phyloP scores from a whole-genome alignment of 345 rosid genomes.

The Rhizophora mangle region DNA sequence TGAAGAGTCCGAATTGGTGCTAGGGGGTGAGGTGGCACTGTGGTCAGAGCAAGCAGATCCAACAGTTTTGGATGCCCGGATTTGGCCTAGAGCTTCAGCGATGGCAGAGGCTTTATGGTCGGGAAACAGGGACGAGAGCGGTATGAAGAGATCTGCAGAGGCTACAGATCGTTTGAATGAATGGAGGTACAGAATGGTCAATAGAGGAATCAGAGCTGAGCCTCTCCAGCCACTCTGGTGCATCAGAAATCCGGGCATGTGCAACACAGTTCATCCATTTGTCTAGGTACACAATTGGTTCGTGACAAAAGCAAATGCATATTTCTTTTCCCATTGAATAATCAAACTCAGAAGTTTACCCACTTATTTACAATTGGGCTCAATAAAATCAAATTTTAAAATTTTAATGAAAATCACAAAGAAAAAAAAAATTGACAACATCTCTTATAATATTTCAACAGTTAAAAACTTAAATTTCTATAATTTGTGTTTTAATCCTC shows the following conservation, averaged over 20 bases:
- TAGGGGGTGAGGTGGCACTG: slow-evolving; percentile 87
- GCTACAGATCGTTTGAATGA: slow-evolving; percentile 67
- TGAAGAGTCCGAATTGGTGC: slow-evolving; percentile 66
- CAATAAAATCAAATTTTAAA: no score
- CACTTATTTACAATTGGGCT: no score
- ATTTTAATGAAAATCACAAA: no score
- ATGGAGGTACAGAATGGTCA: slow-evolving; percentile 89
- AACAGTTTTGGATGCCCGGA: slow-evolving; percentile 51
- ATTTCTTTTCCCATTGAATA: no score
- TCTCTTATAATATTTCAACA: no score
- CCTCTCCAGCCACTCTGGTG: slow-evolving; percentile 95
- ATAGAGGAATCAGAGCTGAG: slow-evolving; percentile 73
- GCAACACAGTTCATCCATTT: slow-evolving; percentile 48
- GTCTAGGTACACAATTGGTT: not conserved
- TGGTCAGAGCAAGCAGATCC: slow-evolving; percentile 96
- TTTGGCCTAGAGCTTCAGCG: slow-evolving; percentile 87
- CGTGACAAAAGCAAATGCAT: not conserved
- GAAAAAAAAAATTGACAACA: no score
- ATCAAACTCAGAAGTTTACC: no score
- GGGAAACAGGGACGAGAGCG: slow-evolving; percentile 63
- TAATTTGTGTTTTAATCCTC: no score
- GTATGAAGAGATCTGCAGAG: slow-evolving; percentile 61
- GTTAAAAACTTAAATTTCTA: no score
- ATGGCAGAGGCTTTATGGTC: slow-evolving; percentile 88
- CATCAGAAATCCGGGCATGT: slow-evolving; percentile 72